Evolutionary conservation across 2,329 filamentous ascomycete species (phyloP).

Genomic region (Diaporthe citrichinensis): DNA sequence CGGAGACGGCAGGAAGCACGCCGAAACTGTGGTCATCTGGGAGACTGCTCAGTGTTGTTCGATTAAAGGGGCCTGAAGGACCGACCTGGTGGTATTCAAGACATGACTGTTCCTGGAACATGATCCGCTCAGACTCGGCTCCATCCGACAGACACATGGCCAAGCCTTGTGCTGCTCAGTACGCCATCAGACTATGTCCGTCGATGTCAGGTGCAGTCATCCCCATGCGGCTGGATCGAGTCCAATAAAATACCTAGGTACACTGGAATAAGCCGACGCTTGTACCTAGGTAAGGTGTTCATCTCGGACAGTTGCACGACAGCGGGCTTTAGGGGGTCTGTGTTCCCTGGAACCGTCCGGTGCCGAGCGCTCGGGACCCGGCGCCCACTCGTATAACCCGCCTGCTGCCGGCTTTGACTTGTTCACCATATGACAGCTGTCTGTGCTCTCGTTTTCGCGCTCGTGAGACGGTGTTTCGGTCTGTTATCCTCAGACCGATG

Average conservation of each 20-base stretch:
- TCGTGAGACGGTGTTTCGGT: background rate
- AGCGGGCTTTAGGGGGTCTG: slow-evolving; percentile 1
- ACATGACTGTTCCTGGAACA: background rate
- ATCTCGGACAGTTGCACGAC: slow-evolving; percentile 12
- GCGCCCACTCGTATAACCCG: background rate
- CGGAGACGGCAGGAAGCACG: background rate
- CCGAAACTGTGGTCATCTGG: background rate
- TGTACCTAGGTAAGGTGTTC: background rate
- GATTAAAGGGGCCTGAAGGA: background rate
- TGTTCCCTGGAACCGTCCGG: background rate
- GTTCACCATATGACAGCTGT: background rate
- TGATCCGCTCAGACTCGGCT: background rate
- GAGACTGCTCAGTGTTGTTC: background rate
- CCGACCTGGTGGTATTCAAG: background rate
- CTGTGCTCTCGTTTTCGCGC: background rate
- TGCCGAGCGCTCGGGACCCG: slow-evolving; percentile 24
- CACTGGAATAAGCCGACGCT: background rate
- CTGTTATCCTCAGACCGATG: background rate
- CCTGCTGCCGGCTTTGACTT: background rate
- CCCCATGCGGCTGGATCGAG: background rate
- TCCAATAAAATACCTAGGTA: background rate
- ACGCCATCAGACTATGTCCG: background rate
- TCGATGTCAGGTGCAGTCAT: background rate
- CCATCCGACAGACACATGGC: background rate
- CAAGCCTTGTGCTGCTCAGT: background rate